Conservation (phyloP, 2,329 filamentous ascomycete species). For the Teratosphaeria zuluensis region DNA sequence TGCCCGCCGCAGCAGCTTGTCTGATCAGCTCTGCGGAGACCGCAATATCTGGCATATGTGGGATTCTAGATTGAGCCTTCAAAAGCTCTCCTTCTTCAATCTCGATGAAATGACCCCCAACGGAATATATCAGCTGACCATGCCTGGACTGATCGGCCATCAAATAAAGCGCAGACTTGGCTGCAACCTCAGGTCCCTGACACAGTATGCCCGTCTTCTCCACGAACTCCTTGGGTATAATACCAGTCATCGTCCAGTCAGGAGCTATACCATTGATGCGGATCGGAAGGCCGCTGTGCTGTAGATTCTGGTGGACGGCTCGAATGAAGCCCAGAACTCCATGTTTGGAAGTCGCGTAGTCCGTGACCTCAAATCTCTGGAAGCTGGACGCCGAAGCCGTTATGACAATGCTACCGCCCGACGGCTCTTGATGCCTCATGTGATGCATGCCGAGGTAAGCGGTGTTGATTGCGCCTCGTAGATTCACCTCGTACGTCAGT, state of each 20-base stretch:
- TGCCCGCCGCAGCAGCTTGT: too few species aligned
- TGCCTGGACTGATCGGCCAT: slow-evolving; percentile 41
- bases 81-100: slow-evolving; percentile 36
- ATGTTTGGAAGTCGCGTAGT: slow-evolving; percentile 49
- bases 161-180: slow-evolving; percentile 38
- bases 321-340: slow-evolving; percentile 46
- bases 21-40: too few species aligned
- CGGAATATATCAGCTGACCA: slow-evolving; percentile 45
- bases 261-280: slow-evolving; percentile 49
- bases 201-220: slow-evolving; percentile 30
- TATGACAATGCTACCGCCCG: slow-evolving; percentile 43
- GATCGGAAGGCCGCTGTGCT: slow-evolving; percentile 31
- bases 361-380: slow-evolving; percentile 41
- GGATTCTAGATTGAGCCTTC: background rate
- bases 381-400: slow-evolving; percentile 43
- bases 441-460: slow-evolving; percentile 33
- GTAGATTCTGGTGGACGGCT: slow-evolving; percentile 33
- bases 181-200: slow-evolving; percentile 41
- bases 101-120: slow-evolving; percentile 41
- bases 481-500: slow-evolving; percentile 32
- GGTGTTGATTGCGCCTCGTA: slow-evolving; percentile 34
- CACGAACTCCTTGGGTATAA: slow-evolving; percentile 33
- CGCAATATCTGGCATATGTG: too few species aligned
- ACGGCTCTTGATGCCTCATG: slow-evolving; percentile 36
- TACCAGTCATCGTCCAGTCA: slow-evolving; percentile 43